A percentile compares a stretch with the other conserved stretches of the same genome.
These are phyloP conservation scores for Megacollybia platyphylla DNA, from an alignment of 1,284 basidiomycete genomes.

Conservation along the genomic window DNA sequence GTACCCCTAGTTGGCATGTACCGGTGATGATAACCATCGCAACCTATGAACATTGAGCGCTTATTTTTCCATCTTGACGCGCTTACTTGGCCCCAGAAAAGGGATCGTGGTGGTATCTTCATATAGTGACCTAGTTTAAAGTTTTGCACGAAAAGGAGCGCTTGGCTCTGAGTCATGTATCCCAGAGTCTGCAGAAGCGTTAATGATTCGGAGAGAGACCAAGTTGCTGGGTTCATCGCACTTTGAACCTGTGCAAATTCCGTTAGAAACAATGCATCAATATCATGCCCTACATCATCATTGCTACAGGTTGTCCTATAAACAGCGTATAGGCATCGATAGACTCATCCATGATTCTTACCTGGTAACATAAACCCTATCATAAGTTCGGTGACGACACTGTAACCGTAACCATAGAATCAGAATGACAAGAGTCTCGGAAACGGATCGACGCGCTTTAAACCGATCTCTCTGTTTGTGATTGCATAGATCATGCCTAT, in stretches of 20 bases:
- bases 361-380: constrained; percentile 18
- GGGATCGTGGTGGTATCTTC: constrained; percentile 18
- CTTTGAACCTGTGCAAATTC: not conserved
- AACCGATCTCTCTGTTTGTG: constrained; percentile 36
- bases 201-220: not conserved
- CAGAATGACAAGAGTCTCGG: not conserved
- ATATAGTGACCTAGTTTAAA: constrained; percentile 35
- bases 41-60: constrained; percentile 19
- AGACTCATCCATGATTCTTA: not conserved
- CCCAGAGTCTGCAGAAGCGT: constrained; percentile 1
- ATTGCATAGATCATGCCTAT: constrained; percentile 41
- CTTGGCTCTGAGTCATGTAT: constrained; percentile 7
- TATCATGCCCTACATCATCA: constrained; percentile 21
- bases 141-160: constrained; percentile 27
- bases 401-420: constrained; percentile 3
- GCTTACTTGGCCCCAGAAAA: constrained; percentile 10
- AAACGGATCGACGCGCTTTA: constrained; percentile 17
- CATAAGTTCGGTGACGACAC: constrained; percentile 15
- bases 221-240: not conserved
- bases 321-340: constrained; percentile 19
- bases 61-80: not conserved
- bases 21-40: constrained; percentile 36
- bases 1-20: constrained; percentile 34
- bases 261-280: not conserved
- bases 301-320: constrained; percentile 24